Base-by-base conservation (phyloP, 2,329 filamentous ascomycete species). In the Aureobasidium lini region DNA sequence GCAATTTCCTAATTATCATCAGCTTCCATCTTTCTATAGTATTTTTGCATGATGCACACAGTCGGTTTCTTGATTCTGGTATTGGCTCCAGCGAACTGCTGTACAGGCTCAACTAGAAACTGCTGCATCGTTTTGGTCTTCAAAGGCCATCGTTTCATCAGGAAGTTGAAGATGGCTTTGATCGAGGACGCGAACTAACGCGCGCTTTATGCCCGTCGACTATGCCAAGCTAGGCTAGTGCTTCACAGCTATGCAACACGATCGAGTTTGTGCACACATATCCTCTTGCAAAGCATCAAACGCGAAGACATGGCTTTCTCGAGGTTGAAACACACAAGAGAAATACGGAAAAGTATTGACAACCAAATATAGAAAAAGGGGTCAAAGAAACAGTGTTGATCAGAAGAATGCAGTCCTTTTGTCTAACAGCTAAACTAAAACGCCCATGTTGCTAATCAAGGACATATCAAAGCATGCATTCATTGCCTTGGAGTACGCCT, bases 1-100 rank as follows among this genome's bases (percentile, higher is more conserved):
- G 93, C 83, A 64, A 99, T 89, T 77, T 99, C 94, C 59, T 60
- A 16, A 3, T 43, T 28, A 18, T 37, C 11, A 15, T 46, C 23
- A 53, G 28, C 11, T n/a, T 13, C 28, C 15, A 7, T 18, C 28
- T 1, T 42, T 37, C 5, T 46, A 4, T n/a, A 34, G 5, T n/a
- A n/a, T 8, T 36, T 13, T 36, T 3, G 34, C 6, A 8, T 4
- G 15, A 15, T 36, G 15, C 57, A 16, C 23, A 59, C 57, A 9
- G 47, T 59, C 0, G 57, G 57, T n/a, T 59, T 59, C 32, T 59
- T 59, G 29, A 59, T 59, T 29, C 31, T 44, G 4, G 57, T 50
- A 10, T 59, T 59, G 15, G 48, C 40, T 15, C 57, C 57, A 18
- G 48, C 48, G 7, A 59, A 59, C 7, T 48, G 47, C 31, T 59